These are phyloP conservation scores for Colletotrichum sp. DNA, from an alignment of 2,329 filamentous ascomycete genomes.

Conservation along the genomic window DNA sequence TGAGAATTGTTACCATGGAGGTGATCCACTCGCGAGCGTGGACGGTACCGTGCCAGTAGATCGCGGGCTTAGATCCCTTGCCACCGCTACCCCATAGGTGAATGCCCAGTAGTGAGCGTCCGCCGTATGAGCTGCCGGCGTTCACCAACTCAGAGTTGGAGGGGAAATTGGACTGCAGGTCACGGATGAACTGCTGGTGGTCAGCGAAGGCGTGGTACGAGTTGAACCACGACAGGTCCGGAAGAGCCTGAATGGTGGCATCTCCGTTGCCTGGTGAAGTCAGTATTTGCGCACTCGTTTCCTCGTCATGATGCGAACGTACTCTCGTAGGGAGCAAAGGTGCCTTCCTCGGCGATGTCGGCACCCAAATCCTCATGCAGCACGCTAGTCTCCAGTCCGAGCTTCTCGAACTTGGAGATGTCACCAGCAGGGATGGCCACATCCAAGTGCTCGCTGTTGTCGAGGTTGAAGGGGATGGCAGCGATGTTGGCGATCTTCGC, in stretches of 20 bases:
- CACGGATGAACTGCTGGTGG: conserved; percentile 52
- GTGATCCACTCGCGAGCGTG: conserved; percentile 68
- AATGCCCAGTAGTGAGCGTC: conserved; percentile 64
- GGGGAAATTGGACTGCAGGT: conserved; percentile 47
- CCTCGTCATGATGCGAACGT: fast-evolving
- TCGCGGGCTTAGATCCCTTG: conserved; percentile 52
- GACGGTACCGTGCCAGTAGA: conserved; percentile 62
- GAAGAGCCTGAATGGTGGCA: conserved; percentile 10
- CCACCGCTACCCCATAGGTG: conserved; percentile 56
- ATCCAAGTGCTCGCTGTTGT: conserved; percentile 23
- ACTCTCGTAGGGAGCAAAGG: conserved; percentile 14
- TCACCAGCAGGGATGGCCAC: conserved; percentile 28
- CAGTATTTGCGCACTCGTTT: fast-evolving
- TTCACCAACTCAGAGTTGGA: conserved; percentile 53
- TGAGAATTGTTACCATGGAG: conserved; percentile 43
- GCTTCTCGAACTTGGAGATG: conserved; percentile 25
- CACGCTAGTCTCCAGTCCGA: conserved; percentile 24
- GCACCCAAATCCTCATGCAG: conserved; percentile 26
- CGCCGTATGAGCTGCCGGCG: conserved; percentile 51
- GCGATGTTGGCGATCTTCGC: conserved; percentile 31
- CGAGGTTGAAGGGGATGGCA: conserved; percentile 17
- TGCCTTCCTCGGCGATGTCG: conserved; percentile 25
- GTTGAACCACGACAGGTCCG: conserved; percentile 52
- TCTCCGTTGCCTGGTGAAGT: neutral
- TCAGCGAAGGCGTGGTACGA: conserved; percentile 58